These are phyloP conservation scores for Favolaschia claudopus DNA, from an alignment of 768 basidiomycete genomes.

Conservation along the genomic window DNA sequence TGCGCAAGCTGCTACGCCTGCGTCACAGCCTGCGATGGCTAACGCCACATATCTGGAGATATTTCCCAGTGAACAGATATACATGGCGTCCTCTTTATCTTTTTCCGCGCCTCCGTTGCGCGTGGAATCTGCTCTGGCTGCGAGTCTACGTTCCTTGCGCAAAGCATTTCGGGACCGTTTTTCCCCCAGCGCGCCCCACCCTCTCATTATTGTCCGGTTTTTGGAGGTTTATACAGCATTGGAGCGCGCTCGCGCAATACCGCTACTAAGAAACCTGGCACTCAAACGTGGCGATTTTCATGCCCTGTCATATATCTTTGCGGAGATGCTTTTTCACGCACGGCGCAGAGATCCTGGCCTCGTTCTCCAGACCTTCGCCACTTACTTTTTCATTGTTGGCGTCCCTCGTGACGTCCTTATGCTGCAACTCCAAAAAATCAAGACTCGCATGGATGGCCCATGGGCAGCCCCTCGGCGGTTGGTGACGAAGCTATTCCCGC, in stretches of 20 bases:
- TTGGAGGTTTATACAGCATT: conserved; percentile 42
- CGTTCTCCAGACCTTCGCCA: conserved; percentile 54
- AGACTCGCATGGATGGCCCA: conserved; percentile 3
- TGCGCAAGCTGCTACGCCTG: no score
- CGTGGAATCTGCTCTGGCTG: conserved; percentile 25
- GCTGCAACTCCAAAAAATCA: conserved; percentile 4
- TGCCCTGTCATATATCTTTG: conserved; percentile 42
- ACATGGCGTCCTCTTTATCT: conserved; percentile 11
- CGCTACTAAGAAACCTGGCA: conserved; percentile 41
- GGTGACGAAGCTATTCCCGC: conserved; percentile 47
- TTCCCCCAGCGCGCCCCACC: conserved; percentile 31
- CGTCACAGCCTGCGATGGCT: neutral
- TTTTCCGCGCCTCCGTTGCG: conserved; percentile 6
- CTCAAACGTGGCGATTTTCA: conserved; percentile 29
- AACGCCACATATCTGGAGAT: neutral
- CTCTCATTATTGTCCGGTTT: conserved; percentile 41
- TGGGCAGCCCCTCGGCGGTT: conserved; percentile 12
- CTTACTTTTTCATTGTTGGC: conserved; percentile 59
- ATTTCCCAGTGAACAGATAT: conserved; percentile 17
- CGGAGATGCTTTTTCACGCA: conserved; percentile 53
- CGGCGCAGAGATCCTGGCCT: conserved; percentile 34
- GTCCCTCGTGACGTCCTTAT: conserved; percentile 54
- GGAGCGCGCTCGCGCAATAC: conserved; percentile 43
- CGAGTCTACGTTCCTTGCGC: conserved; percentile 33
- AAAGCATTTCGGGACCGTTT: conserved; percentile 13